Base-by-base conservation (phyloP, 495 filamentous ascomycete species). In the Aspergillus homomorphus region DNA sequence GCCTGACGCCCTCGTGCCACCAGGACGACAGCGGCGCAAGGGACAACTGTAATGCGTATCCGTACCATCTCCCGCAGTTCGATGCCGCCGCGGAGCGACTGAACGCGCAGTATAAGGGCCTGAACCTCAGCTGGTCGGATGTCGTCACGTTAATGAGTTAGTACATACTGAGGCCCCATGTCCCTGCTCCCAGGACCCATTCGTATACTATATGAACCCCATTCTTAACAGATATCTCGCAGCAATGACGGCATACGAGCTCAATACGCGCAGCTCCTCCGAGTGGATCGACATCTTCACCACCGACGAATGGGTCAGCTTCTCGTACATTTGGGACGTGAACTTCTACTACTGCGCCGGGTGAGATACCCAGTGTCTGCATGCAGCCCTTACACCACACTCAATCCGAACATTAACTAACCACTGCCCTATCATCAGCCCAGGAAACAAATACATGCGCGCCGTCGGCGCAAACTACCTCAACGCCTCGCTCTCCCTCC, bases 271-370 rank as follows among this genome's bases (percentile, higher is more conserved):
- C 43, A 77, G 76, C 15, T 68, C 53, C 44, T 81, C 76, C 33
- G 64, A 66, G 20, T 84, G 81, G 79, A 81, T 80, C 56, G 66
- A 74, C 53, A 73, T 80, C 33, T 84, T 84, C 65, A 80, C 79
- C 9, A 71, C 71, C 48, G 66, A 76, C 14, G 80, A 84, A 54
- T 82, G 79, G 79, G 57, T 70, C 12, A 62, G 64, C 28, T 84
- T 81, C 62, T 79, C 80, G 59, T 84, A 84, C 53, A 74, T 74
- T 16, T 67, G 79, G 38, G 80, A 84, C 57, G 48, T 84, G 19
- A 62, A 75, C 8, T 81, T 81, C 65, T 84, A 80, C 64, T 83
- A 84, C 63, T 75, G 81, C 21, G 70, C 78, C 24, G 81, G 81
- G 44, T 69, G 26, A 56, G 45, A 14, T 8, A n/a, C 15, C 9